phyloP scores from a whole-genome alignment of 176 grass and related monocot genomes.

The Rhynchospora pubera region DNA sequence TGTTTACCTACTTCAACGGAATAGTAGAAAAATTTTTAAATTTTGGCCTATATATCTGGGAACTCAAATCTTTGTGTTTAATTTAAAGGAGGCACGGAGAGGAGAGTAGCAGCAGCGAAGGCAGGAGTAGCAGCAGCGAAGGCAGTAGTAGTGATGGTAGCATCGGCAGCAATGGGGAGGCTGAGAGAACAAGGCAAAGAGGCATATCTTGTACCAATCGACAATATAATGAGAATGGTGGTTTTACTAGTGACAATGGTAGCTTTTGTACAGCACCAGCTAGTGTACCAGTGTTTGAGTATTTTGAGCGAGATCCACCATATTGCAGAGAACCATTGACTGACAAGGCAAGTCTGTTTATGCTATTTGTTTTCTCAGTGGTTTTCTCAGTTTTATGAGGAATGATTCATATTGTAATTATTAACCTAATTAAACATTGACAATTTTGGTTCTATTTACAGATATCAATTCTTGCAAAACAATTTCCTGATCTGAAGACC shows the following conservation, averaged over 20 bases:
- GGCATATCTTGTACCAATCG: constrained; percentile 32
- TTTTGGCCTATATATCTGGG: not conserved
- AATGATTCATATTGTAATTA: not conserved
- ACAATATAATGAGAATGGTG: constrained; percentile 32
- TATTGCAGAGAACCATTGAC: constrained; percentile 88
- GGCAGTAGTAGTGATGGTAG: constrained; percentile 83
- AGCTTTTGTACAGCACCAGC: constrained; percentile 28
- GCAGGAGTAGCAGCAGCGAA: too few species aligned
- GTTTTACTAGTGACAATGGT: constrained; percentile 33
- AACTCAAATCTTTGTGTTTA: not conserved
- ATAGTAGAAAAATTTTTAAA: too few species aligned
- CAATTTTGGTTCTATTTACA: constrained; percentile 28
- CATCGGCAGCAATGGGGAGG: constrained; percentile 36
- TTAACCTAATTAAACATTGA: not conserved
- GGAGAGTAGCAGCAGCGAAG: constrained; percentile 95
- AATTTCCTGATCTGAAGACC: constrained; percentile 77
- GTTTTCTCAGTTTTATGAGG: constrained; percentile 9
- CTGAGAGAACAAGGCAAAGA: constrained; percentile 41
- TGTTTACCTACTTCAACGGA: too few species aligned
- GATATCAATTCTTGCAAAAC: constrained; percentile 68
- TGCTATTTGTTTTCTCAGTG: not conserved
- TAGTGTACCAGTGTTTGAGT: constrained; percentile 54
- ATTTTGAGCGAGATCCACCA: constrained; percentile 71
- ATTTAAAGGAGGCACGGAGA: constrained; percentile 50
- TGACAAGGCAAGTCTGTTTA: constrained; percentile 53